Base-by-base conservation (phyloP, 2,329 filamentous ascomycete species). In the Colletotrichum sansevieriae region DNA sequence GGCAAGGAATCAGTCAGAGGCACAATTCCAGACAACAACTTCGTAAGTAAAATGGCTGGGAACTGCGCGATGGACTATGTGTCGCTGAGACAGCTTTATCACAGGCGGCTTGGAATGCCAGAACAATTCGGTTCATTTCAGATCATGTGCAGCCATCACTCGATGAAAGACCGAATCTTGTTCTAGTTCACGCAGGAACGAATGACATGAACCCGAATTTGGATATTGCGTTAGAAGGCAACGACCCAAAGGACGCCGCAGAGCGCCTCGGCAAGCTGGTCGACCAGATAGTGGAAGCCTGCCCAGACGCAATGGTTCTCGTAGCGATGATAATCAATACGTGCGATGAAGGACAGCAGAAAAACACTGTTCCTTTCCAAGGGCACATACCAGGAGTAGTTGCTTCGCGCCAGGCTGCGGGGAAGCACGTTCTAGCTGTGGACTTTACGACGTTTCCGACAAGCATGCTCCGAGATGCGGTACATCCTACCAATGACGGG, bases 181-280 rank as follows among this genome's bases (percentile, higher is more conserved):
- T 81, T 35, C 74, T 81, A 3, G 62, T 81, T 2, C 76, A 78
- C 35, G 78, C 77, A 1, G 79, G 79, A 1, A 81, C 79, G 5
- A 81, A 81, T 56, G 79, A 81, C 58, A 79, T 81, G 77, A 79
- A 78, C 12, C 66, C 69, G 2, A 71, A 75, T 20, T 39, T 61
- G 11, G 57, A 68, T 12, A 63, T 78, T 41, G 73, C 78, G 9
- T 71, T 54, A 2, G 76, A 81, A 62, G 77, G 78, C 29, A 76
- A 75, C 55, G 76, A 80, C 22, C 78, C 78, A 2, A 46, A 58
- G 1, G 71, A 47, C 4, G 76, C 73, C 2, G 75, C 75, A 4
- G 39, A 58, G 18, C 75, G 78, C 1, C 73, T 80, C 3, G 79
- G 78, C 15, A 41, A 65, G 1, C 72, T 80, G 18, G 73, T 80